phyloP scores from a whole-genome alignment of 139 green algal species.

The Chlorella sp. region DNA sequence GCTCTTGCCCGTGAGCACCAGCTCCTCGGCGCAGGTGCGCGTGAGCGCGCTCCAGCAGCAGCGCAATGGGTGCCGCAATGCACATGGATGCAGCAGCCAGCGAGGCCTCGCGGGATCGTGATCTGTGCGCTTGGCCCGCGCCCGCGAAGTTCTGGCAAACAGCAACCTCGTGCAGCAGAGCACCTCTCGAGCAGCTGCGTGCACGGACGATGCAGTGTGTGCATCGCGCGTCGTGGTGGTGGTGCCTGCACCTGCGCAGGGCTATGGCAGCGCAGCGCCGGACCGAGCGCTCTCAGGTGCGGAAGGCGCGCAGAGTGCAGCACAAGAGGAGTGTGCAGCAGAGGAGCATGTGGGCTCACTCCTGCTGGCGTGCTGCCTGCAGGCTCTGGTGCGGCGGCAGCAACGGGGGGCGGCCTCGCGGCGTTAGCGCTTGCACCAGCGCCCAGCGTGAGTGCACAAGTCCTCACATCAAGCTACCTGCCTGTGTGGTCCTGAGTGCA shows the following conservation, averaged over 20 bases:
- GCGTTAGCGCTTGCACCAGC: neutral
- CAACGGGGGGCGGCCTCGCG: neutral
- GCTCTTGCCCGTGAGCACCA: neutral
- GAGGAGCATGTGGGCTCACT: neutral
- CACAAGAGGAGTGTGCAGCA: no score
- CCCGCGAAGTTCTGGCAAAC: no score
- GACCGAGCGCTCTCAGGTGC: no score
- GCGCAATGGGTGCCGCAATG: neutral
- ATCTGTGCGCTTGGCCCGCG: neutral
- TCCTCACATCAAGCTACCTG: neutral
- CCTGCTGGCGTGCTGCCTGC: neutral
- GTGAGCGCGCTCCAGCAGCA: neutral
- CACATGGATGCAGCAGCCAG: neutral
- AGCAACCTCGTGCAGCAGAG: no score
- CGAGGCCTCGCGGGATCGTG: neutral
- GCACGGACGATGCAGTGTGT: no score
- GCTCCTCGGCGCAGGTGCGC: neutral
- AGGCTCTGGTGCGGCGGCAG: neutral
- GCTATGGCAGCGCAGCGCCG: no score
- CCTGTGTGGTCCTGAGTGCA: neutral
- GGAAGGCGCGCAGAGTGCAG: no score
- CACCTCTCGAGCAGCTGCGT: no score
- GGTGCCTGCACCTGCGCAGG: neutral
- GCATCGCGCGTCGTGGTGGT: no score
- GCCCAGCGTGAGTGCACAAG: neutral